Conservation (phyloP, 768 basidiomycete genomes). For the Cantharellus cinnabarinus region DNA sequence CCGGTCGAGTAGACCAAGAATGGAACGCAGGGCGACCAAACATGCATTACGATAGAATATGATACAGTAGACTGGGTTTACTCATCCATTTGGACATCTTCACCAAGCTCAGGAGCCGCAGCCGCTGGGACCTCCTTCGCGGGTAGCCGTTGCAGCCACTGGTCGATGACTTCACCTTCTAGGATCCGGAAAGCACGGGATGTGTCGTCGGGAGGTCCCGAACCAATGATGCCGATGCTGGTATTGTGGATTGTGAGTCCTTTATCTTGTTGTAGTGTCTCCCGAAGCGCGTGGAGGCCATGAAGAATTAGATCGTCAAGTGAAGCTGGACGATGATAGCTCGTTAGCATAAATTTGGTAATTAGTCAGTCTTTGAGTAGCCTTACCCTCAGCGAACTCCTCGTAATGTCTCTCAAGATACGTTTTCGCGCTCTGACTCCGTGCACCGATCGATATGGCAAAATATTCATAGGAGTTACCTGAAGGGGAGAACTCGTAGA, state of each 20-base stretch:
- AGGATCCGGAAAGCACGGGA: slow-evolving; percentile 62
- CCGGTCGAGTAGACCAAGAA: no score
- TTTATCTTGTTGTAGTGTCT: slow-evolving; percentile 97
- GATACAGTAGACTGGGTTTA: slow-evolving; percentile 11
- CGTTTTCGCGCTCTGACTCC: slow-evolving; percentile 96
- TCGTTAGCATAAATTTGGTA: not conserved
- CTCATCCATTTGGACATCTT: slow-evolving; percentile 76
- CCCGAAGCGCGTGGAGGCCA: slow-evolving; percentile 83
- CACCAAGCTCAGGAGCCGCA: slow-evolving; percentile 27
- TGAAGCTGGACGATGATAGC: slow-evolving; percentile 28
- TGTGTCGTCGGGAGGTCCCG: slow-evolving; percentile 40
- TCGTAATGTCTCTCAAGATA: slow-evolving; percentile 92
- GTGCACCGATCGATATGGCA: slow-evolving; percentile 95
- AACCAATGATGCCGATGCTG: slow-evolving; percentile 62
- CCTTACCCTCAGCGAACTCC: slow-evolving; percentile 58
- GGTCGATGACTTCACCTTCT: slow-evolving; percentile 58
- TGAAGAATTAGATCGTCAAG: slow-evolving; percentile 81
- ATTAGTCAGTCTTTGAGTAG: not conserved
- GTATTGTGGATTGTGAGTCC: slow-evolving; percentile 86
- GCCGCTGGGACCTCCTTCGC: slow-evolving; percentile 32
- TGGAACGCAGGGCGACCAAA: no score
- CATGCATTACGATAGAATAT: not conserved
- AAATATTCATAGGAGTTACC: slow-evolving; percentile 96
- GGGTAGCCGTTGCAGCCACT: slow-evolving; percentile 60
- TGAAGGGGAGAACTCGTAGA: slow-evolving; percentile 95